These are phyloP conservation scores for Phanerochaete carnosa DNA, from an alignment of 768 basidiomycete genomes.

Conservation along the genomic window DNA sequence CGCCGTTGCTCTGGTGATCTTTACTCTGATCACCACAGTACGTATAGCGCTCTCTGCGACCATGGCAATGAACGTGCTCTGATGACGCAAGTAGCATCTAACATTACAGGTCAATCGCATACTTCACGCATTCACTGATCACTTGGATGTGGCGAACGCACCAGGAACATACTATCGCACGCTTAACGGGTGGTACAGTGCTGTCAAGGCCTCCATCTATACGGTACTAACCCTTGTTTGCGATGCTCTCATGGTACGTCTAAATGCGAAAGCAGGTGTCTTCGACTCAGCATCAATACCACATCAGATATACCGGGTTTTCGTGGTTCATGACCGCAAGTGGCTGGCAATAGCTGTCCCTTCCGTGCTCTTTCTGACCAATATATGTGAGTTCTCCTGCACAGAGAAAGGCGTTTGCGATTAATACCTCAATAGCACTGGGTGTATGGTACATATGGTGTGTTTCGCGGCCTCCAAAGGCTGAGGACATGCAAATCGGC, in stretches of 20 bases:
- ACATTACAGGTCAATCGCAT: slow-evolving; percentile 19
- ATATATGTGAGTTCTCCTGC: slow-evolving; percentile 17
- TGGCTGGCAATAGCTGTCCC: slow-evolving; percentile 16
- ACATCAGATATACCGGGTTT: slow-evolving; percentile 28
- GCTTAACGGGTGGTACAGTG: slow-evolving; percentile 16
- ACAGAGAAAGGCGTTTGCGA: too few relatives aligned
- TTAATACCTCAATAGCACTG: too few relatives aligned
- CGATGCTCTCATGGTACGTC: slow-evolving; percentile 7
- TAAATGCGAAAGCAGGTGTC: background rate
- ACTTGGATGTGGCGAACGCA: slow-evolving; percentile 11
- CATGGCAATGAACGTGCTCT: background rate
- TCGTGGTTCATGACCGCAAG: slow-evolving; percentile 23
- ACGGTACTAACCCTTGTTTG: slow-evolving; percentile 22
- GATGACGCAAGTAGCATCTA: slow-evolving; percentile 17
- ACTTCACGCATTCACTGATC: slow-evolving; percentile 22
- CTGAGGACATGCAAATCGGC: too few relatives aligned
- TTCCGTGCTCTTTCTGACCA: slow-evolving; percentile 22
- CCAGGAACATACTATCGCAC: slow-evolving; percentile 19
- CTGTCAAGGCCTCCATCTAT: slow-evolving; percentile 24
- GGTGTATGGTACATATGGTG: slow-evolving; percentile 19
- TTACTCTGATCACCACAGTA: slow-evolving; percentile 18
- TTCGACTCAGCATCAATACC: background rate
- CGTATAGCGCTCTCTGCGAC: background rate
- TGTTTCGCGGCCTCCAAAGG: too few relatives aligned
- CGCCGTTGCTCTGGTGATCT: slow-evolving; percentile 6